Evolutionary conservation across 192 early-diverging fungal genomes (phyloP), one percentile per base, ranked within the genome.

Genomic region (Umbelopsis isabellina): DNA sequence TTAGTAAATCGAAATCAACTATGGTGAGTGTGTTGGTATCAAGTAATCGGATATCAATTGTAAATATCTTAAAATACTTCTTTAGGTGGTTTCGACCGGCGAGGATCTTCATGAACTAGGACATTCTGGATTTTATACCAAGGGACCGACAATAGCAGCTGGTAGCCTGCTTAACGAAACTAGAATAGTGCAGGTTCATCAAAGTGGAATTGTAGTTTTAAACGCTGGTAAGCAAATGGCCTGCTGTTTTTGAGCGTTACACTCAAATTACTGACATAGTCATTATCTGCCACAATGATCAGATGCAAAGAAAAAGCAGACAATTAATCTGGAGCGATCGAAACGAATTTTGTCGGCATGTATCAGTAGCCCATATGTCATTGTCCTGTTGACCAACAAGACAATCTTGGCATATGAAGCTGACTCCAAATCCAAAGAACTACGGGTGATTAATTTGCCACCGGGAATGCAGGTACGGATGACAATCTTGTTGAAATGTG

Each of bases 81-180:
- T 45, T 22, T 68, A 93, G 91, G 90, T 97, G 20, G 81, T 99
- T 65, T 78, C 82, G 23, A 89, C 91, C 2, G 94, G 94, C 55
- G 90, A 94, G 33, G 95, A 97, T 58, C 75, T 98, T 33, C 79
- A 85, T 22, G 91, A 98, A 80, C 74, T 95, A 53, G 87, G 89
- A 20, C 83, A 85, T 30, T 86, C 84, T 1, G 91, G 87, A 4
- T 98, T 97, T 71, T 93, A 86, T 68, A 84, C 84, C 0, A 73
- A 79, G 18, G 94, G 91, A 0, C 87, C 92, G 7, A 96, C 96
- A 0, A 78, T 99, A n/a, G 84, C 75, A 1, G 92, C 91, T 6
- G 90, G 90, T 11, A 85, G 90, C 18, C 72, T 97, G 1, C 75
- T 94, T 55, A 86, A 87, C 49, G 83, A 87, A 33, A 87, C 87